These are phyloP conservation scores for Cymbopogon citratus DNA, from an alignment of 176 grass and related monocot species.

Conservation along the genomic window DNA sequence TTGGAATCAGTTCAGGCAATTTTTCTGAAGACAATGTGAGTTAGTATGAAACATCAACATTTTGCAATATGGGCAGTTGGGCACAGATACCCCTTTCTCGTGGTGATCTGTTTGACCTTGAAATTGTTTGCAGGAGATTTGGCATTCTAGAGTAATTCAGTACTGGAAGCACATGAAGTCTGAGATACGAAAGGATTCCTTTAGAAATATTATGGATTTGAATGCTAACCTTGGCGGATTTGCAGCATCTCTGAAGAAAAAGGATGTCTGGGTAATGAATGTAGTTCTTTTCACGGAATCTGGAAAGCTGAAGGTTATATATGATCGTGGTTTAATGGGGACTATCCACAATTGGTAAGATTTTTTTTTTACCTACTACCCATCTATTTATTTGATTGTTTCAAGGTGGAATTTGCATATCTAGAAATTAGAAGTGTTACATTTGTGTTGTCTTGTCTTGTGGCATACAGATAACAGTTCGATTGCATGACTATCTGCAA, in stretches of 20 bases:
- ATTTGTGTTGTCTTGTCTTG: conserved; percentile 3
- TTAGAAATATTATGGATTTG: conserved; percentile 83
- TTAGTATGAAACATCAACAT: background rate
- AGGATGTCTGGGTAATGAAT: conserved; percentile 85
- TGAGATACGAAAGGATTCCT: conserved; percentile 52
- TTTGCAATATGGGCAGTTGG: conserved; percentile 16
- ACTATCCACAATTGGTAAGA: conserved; percentile 64
- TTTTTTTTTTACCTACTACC: background rate
- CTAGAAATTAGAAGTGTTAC: background rate
- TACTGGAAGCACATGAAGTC: conserved; percentile 74
- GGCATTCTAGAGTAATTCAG: conserved; percentile 54
- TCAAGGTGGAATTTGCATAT: conserved; percentile 17
- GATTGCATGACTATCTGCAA: background rate
- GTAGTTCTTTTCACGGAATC: conserved; percentile 47
- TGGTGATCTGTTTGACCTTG: background rate
- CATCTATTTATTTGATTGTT: conserved; percentile 12
- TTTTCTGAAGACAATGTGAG: conserved; percentile 58
- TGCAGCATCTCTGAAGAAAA: conserved; percentile 64
- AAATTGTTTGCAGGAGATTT: conserved; percentile 47
- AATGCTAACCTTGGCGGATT: conserved; percentile 71
- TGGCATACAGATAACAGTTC: background rate
- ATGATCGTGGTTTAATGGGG: conserved; percentile 76
- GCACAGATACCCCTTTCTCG: background rate
- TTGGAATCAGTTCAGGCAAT: conserved; percentile 43
- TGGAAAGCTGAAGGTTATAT: conserved; percentile 73